These are phyloP conservation scores for Ophioceras dolichostomum DNA, from an alignment of 2,329 filamentous ascomycete species.

Conservation along the genomic window DNA sequence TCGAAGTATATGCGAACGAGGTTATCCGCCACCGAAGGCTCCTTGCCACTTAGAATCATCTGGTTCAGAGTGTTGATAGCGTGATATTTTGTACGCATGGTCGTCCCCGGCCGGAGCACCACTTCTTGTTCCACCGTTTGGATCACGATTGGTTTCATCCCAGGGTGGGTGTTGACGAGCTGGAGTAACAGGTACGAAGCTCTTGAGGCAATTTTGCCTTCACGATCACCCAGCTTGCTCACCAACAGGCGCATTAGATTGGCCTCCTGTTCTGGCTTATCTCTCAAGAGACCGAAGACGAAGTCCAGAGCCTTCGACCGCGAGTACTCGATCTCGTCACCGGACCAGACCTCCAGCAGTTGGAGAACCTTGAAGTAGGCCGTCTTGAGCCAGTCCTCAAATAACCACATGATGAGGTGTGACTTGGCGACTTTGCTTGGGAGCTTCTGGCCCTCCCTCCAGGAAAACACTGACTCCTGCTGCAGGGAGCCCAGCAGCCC, in stretches of 20 bases:
- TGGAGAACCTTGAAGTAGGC: slow-evolving; percentile 90
- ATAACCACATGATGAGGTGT: slow-evolving; percentile 81
- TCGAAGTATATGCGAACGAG: slow-evolving; percentile 88
- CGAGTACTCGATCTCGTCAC: slow-evolving; percentile 90
- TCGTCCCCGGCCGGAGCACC: slow-evolving; percentile 78
- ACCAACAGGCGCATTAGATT: slow-evolving; percentile 84
- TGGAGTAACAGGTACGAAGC: slow-evolving; percentile 91
- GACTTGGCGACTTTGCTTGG: slow-evolving; percentile 61
- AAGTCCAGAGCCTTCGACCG: slow-evolving; percentile 81
- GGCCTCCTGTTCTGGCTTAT: slow-evolving; percentile 94
- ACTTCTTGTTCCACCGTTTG: slow-evolving; percentile 78
- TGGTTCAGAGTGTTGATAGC: slow-evolving; percentile 95
- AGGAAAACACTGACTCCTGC: slow-evolving; percentile 37
- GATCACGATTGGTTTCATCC: slow-evolving; percentile 87
- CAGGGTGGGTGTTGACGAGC: slow-evolving; percentile 73
- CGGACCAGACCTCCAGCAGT: slow-evolving; percentile 83
- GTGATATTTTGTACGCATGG: slow-evolving; percentile 83
- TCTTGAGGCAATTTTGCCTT: slow-evolving; percentile 89
- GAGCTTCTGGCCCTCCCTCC: slow-evolving; percentile 57
- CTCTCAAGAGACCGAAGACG: slow-evolving; percentile 80
- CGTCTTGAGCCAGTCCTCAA: slow-evolving; percentile 90
- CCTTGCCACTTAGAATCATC: slow-evolving; percentile 77
- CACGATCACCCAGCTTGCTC: slow-evolving; percentile 92
- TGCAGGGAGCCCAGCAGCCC: slow-evolving; percentile 61
- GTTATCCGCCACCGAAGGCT: slow-evolving; percentile 67